Evolutionary conservation across 352 stramenopile genomes (phyloP), one percentile per base, ranked within the genome.

Genomic region (Globisporangium perplexum): DNA sequence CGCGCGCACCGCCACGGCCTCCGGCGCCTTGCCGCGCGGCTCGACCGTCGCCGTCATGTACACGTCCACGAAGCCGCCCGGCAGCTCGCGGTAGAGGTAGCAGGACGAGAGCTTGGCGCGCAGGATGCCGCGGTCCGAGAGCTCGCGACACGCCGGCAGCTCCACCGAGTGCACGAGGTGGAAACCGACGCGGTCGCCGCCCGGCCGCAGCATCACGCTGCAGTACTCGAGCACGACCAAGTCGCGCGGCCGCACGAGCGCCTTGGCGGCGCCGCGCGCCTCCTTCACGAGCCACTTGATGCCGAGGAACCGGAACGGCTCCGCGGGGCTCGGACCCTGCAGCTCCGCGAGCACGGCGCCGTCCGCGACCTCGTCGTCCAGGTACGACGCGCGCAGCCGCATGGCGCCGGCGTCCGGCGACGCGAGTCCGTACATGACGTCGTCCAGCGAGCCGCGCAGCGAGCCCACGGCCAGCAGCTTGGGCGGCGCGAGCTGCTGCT

Each of bases 31-130:
- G 0, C 79, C 76, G 6, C 64, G 70, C 17, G 72, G 69, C 33
- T 85, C 68, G n/a, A 83, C 66, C 0, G 60, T 73, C 15, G 68
- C 69, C 14, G 65, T 85, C 69, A 86, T 84, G 59, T 79, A 87
- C 14, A 90, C 56, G 39, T 88, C 72, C 4, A 90, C 76, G 24
- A 55, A 60, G 42, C 72, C 72, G 47, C 69, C 69, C 15, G 59
- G 47, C n/a, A 68, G 69, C 44, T 87, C 68, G 47, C 74, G 66
- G 59, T 78, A 90, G 15, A 90, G 60, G 36, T 82, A 78, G 56
- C 55, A 61, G 10, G 63, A 77, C 47, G 70, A 77, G 14, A 81
- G 33, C 46, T 77, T 75, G 3, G 73, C 73, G n/a, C 73, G 68
- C 30, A 81, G 30, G 35, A 81, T 72, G 36, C 60, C 59, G 28